Conservation (phyloP, 2,329 filamentous ascomycete genomes). For the Hymenoscyphus infarciens region DNA sequence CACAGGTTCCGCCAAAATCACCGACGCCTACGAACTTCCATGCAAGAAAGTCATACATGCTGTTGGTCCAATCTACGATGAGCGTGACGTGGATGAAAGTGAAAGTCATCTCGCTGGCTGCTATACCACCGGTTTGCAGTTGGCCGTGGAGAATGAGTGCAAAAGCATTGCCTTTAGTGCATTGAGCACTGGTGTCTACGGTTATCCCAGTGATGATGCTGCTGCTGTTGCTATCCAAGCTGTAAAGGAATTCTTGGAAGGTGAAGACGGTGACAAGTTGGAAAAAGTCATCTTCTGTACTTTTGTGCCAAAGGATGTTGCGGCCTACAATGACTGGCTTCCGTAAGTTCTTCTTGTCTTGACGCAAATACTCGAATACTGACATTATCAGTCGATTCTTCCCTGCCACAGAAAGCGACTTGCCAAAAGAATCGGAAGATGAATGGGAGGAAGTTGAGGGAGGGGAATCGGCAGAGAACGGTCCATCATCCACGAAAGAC, state of each 20-base stretch:
- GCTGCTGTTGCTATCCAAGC: conserved; percentile 65
- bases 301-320: conserved; percentile 74
- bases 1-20: conserved; percentile 81
- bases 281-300: conserved; percentile 81
- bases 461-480: conserved; percentile 28
- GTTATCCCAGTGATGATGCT: conserved; percentile 73
- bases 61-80: conserved; percentile 75
- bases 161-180: conserved; percentile 77
- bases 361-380: not conserved
- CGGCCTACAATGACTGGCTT: conserved; percentile 64
- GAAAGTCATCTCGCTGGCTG: conserved; percentile 53
- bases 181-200: conserved; percentile 86
- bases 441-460: conserved; percentile 32
- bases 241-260: conserved; percentile 53
- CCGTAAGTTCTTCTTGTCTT: conserved; percentile 58
- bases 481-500: conserved; percentile 17
- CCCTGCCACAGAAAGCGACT: conserved; percentile 39
- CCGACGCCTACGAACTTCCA: conserved; percentile 70
- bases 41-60: conserved; percentile 81
- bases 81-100: conserved; percentile 39
- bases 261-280: conserved; percentile 47
- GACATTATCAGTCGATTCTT: conserved; percentile 41
- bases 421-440: conserved; percentile 16
- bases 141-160: conserved; percentile 66
- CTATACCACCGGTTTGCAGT: conserved; percentile 67